Conservation (phyloP, 352 stramenopile genomes). For the Pythium vanterpoolii region DNA sequence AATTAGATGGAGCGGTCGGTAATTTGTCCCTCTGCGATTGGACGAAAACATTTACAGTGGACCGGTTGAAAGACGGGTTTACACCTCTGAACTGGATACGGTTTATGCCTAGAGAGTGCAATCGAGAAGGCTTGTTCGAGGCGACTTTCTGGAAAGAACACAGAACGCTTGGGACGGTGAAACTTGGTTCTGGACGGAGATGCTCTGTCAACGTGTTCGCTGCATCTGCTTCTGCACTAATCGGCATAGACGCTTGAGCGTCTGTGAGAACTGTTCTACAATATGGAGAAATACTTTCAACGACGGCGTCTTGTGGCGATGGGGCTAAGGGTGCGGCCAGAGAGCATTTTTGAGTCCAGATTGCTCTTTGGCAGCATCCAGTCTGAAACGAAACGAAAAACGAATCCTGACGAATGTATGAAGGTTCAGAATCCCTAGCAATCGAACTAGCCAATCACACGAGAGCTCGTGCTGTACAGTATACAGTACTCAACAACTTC, state of each 20-base stretch:
- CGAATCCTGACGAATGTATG: too few relatives aligned
- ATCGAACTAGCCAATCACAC: not conserved
- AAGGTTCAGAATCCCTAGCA: too few relatives aligned
- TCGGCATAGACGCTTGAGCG: not conserved
- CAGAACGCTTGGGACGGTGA: not conserved
- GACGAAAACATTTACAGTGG: slow-evolving; percentile 6
- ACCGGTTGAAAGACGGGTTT: too few relatives aligned
- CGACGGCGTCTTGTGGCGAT: not conserved
- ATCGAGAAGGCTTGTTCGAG: not conserved
- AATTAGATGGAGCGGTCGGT: not conserved
- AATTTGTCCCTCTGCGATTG: slow-evolving; percentile 6
- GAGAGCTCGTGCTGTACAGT: too few relatives aligned
- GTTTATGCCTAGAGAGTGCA: too few relatives aligned
- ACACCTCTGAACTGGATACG: too few relatives aligned
- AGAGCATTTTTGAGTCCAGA: not conserved
- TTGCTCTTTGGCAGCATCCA: not conserved
- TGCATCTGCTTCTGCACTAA: not conserved
- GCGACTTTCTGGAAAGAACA: not conserved
- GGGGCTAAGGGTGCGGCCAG: not conserved
- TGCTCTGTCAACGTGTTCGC: not conserved
- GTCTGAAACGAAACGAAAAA: too few relatives aligned
- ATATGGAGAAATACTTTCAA: too few relatives aligned
- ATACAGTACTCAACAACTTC: not conserved
- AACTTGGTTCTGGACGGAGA: not conserved
- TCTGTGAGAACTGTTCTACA: too few relatives aligned